A percentile compares a stretch with the other conserved stretches of the same genome.
phyloP scores from a whole-genome alignment of 2,329 filamentous ascomycete species.

The Colletotrichum navitas region DNA sequence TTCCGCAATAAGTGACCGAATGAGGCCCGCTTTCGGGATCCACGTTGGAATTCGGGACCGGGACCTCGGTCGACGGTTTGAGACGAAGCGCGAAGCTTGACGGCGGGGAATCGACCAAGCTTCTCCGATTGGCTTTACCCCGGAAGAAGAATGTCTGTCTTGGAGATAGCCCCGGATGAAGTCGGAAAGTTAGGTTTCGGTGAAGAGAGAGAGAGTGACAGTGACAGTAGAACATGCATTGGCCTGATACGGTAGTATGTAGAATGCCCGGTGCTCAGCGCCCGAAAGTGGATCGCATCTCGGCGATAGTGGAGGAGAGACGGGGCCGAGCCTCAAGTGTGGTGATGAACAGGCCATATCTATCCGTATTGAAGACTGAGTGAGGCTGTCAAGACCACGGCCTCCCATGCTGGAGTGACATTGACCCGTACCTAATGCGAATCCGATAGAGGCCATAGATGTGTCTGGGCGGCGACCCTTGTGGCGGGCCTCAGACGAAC shows the following conservation, averaged over 20 bases:
- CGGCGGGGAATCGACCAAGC: not conserved
- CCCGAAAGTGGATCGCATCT: not conserved
- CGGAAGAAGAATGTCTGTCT: not conserved
- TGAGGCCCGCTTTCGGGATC: constrained; percentile 2
- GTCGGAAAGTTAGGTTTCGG: not conserved
- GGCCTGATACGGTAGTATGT: no score
- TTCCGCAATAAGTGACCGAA: constrained; percentile 21
- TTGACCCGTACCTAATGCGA: not conserved
- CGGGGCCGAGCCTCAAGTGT: not conserved
- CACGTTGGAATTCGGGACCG: not conserved
- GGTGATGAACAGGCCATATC: not conserved
- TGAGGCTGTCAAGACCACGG: not conserved
- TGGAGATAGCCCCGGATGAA: not conserved
- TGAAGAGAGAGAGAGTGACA: not conserved
- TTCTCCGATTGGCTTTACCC: not conserved
- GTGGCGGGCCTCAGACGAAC: constrained; percentile 16
- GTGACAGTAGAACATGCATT: no score
- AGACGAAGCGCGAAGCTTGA: not conserved
- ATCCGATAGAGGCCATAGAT: not conserved
- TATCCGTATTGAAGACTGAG: not conserved
- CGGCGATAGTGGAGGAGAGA: no score
- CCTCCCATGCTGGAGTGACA: not conserved
- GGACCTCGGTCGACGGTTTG: not conserved
- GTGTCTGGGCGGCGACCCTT: not conserved
- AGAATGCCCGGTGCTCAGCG: not conserved